Base-by-base conservation (phyloP, 2,329 filamentous ascomycete species). In the Alternaria sp. region DNA sequence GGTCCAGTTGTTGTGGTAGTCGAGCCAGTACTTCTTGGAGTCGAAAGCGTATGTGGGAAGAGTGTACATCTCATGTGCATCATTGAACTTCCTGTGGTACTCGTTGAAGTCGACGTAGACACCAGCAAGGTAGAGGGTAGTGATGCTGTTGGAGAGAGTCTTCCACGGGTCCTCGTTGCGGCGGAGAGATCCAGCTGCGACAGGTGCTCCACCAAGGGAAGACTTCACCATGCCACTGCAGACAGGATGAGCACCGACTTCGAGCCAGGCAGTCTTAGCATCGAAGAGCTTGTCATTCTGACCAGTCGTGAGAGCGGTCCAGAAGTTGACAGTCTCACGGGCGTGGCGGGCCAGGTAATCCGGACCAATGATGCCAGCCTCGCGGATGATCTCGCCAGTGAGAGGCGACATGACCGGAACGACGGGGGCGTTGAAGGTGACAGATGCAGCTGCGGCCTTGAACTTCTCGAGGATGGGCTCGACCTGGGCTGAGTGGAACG, bases 211-310 rank as follows among this genome's bases (percentile, higher is more conserved):
- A 25, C 85, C 86, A 57, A 91, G 84, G 5, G 86, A 88, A 15
- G 87, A 85, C 81, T 90, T 90, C 67, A 92, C 85, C 85, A 93
- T 89, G 62, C 86, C 86, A 47, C 85, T 85, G 77, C 88, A 91
- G 13, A 93, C 86, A 0, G 90, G 90, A 71, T 92, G 89, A 40
- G 91, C 90, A n/a, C 91, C 91, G 66, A 93, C 81, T 76, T 93
- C 91, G 59, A 93, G 81, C 87, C 88, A 93, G 28, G 89, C 84
- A 6, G 89, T 91, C 79, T 89, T 88, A 66, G 89, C 87, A 65
- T 90, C 85, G 50, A 91, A 87, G 15, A 85, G 78, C 63, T 85
- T 86, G n/a, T 84, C 81, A 53, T 86, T 82, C 72, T 88, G 85
- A 8, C 88, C 89, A 43, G 83, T 83, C 13, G 86, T 80, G 1